phyloP scores from a whole-genome alignment of 306 rosid genomes.

The Vigna radiata region DNA sequence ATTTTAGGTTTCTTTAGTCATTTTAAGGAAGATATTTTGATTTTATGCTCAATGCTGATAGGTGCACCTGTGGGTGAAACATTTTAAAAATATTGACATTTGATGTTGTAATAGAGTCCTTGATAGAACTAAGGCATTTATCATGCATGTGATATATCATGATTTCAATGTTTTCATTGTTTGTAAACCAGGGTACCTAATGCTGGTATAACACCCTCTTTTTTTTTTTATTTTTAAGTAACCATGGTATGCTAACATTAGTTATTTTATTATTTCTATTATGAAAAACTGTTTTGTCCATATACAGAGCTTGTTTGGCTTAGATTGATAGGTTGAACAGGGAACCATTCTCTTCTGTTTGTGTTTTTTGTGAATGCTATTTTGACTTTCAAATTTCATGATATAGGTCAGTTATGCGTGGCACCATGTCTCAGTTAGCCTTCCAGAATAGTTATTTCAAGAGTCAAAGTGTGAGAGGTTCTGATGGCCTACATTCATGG shows the following conservation, averaged over 20 bases:
- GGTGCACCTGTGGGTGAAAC: slow-evolving; percentile 1
- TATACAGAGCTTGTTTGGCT: neutral
- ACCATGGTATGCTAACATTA: neutral
- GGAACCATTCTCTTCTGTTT: neutral
- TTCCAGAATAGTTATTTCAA: slow-evolving; percentile 46
- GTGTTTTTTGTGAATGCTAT: slow-evolving; percentile 19
- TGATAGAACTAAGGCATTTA: slow-evolving; percentile 4
- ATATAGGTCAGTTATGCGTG: slow-evolving; percentile 54
- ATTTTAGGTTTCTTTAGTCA: slow-evolving; percentile 6
- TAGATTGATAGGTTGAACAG: slow-evolving; percentile 12
- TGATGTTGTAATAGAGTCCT: neutral
- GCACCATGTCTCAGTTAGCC: slow-evolving; percentile 54
- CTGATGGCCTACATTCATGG: slow-evolving; percentile 79
- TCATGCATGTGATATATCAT: neutral
- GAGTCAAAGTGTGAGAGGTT: slow-evolving; percentile 54
- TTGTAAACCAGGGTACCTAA: neutral
- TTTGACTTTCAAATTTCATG: slow-evolving; percentile 43
- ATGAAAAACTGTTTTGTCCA: neutral
- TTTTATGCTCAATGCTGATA: slow-evolving; percentile 16
- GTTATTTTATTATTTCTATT: slow-evolving; percentile 25
- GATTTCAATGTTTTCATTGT: slow-evolving; percentile 4
- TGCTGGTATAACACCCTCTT: neutral
- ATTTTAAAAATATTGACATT: slow-evolving; percentile 29
- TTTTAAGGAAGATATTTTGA: neutral
- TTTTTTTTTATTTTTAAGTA: neutral